Conservation (phyloP, 2,329 filamentous ascomycete genomes). For the Fusarium globosum region DNA sequence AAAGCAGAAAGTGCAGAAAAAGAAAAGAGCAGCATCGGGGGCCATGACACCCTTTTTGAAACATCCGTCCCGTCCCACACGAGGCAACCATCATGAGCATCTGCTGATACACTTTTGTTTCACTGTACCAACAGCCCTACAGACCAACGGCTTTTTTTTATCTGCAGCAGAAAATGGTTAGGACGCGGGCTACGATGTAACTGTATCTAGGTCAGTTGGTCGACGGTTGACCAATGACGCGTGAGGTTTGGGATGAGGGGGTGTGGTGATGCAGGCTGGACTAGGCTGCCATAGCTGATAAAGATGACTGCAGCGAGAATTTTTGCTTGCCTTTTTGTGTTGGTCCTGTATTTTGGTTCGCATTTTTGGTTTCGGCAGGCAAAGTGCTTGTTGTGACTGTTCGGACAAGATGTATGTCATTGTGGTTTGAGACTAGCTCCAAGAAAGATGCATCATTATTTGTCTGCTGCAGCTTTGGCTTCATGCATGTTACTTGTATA, state of each 20-base stretch:
- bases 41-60: constrained; percentile 33
- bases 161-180: constrained; percentile 21
- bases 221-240: constrained; percentile 28
- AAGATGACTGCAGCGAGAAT: constrained; percentile 21
- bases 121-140: neutral
- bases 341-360: constrained; percentile 23
- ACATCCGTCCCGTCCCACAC: constrained; percentile 22
- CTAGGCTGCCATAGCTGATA: constrained; percentile 38
- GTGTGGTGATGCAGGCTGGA: constrained; percentile 37
- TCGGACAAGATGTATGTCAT: neutral
- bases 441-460: neutral
- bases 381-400: neutral
- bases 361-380: neutral
- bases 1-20: constrained; percentile 28
- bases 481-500: neutral
- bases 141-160: neutral
- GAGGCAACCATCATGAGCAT: constrained; percentile 38
- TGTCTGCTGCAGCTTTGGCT: neutral
- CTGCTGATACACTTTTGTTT: constrained; percentile 38
- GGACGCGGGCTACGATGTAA: constrained; percentile 20
- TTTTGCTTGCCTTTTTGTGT: constrained; percentile 22
- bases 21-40: neutral
- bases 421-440: neutral
- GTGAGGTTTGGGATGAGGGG: constrained; percentile 10
- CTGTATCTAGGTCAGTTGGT: constrained; percentile 32